Percentiles rank a stretch among this genome's conserved stretches.
Evolutionary conservation across 2,329 filamentous ascomycete species (phyloP).

Genomic region (Ophiognomonia clavigignenti-juglandacearum): DNA sequence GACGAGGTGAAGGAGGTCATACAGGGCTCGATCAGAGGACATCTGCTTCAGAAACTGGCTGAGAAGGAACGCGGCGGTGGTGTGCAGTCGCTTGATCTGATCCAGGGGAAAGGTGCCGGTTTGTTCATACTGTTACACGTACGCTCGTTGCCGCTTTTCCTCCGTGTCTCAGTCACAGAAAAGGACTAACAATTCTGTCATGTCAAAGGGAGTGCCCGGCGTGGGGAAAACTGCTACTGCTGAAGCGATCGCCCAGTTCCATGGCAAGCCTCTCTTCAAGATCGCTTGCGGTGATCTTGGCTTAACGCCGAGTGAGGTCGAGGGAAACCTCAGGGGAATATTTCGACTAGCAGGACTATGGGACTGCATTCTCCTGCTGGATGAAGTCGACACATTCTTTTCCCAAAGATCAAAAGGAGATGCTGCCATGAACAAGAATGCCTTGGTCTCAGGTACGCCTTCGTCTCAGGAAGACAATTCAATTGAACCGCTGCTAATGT

Average conservation of each 20-base stretch:
- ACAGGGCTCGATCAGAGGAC: too few species aligned
- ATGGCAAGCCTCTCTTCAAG: conserved; percentile 26
- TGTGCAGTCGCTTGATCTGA: too few species aligned
- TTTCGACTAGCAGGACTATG: conserved; percentile 28
- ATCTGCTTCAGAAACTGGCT: too few species aligned
- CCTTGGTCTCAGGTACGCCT: conserved; percentile 22
- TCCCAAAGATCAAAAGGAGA: conserved; percentile 19
- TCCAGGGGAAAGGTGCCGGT: too few species aligned
- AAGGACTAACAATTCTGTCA: conserved; percentile 11
- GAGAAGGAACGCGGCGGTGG: too few species aligned
- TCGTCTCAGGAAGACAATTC: too few species aligned
- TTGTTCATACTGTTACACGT: too few species aligned
- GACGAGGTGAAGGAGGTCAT: too few species aligned
- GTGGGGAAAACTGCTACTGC: conserved; percentile 36
- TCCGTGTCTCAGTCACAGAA: too few species aligned
- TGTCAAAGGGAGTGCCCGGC: conserved; percentile 30
- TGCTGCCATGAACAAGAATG: conserved; percentile 23
- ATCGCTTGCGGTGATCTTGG: conserved; percentile 27
- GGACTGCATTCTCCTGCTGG: conserved; percentile 36
- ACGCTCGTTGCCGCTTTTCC: too few species aligned
- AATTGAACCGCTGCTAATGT: neutral
- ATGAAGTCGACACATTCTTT: conserved; percentile 39
- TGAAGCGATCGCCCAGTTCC: conserved; percentile 28
- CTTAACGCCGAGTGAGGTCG: conserved; percentile 20
- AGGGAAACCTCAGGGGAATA: conserved; percentile 21